phyloP scores from a whole-genome alignment of 495 filamentous ascomycete species.

The Neurospora africana region DNA sequence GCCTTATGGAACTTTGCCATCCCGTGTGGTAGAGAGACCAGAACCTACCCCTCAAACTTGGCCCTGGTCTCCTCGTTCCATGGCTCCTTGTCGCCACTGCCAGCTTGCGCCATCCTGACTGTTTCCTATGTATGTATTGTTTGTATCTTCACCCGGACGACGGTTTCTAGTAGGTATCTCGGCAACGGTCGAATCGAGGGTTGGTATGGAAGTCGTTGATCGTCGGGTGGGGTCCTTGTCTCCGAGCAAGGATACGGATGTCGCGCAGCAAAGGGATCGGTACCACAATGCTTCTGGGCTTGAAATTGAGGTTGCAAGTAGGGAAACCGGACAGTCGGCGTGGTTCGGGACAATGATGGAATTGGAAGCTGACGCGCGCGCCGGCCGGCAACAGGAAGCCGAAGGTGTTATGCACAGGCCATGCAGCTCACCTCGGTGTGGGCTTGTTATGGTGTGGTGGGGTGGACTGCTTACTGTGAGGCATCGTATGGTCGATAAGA shows the following conservation, averaged over 20 bases:
- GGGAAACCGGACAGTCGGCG: neutral
- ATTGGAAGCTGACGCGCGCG: neutral
- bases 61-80: slow-evolving; percentile 33
- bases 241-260: neutral
- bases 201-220: neutral
- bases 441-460: neutral
- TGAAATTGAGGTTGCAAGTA: neutral
- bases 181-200: neutral
- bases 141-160: neutral
- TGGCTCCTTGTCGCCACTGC: slow-evolving; percentile 11
- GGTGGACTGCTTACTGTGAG: neutral
- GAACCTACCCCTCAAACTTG: slow-evolving; percentile 34
- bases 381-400: neutral
- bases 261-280: neutral
- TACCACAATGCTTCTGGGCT: neutral
- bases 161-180: neutral
- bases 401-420: neutral
- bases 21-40: too few relatives aligned
- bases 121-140: neutral
- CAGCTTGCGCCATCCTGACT: neutral
- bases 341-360: neutral
- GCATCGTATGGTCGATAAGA: neutral
- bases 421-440: neutral
- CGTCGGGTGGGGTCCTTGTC: neutral
- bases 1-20: neutral